phyloP scores from a whole-genome alignment of 805 yeast genomes.

The Nakazawaea holstii region DNA sequence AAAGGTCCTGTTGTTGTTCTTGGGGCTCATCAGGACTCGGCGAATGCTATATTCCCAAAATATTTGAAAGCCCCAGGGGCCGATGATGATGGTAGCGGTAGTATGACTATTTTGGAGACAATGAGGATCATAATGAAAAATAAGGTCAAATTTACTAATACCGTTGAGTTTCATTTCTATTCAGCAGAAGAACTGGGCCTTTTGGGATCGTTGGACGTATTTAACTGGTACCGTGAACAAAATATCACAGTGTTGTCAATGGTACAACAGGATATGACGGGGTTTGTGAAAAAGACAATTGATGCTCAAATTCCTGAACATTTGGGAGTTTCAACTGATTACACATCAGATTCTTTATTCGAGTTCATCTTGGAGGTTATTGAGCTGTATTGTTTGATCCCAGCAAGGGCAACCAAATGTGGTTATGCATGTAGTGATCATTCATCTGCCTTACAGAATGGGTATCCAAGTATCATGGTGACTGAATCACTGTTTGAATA shows the following conservation, averaged over 20 bases:
- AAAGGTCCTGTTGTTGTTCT: constrained; percentile 52
- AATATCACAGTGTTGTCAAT: constrained; percentile 62
- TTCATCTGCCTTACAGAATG: constrained; percentile 75
- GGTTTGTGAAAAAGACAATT: constrained; percentile 51
- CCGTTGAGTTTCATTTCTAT: constrained; percentile 90
- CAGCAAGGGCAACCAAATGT: constrained; percentile 70
- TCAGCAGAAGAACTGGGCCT: constrained; percentile 94
- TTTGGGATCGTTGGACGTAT: constrained; percentile 79
- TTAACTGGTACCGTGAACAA: constrained; percentile 43
- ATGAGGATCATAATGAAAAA: constrained; percentile 49
- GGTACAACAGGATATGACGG: constrained; percentile 96
- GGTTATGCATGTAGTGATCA: constrained; percentile 96
- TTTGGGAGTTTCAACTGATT: constrained; percentile 79
- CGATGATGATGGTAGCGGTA: constrained; percentile 91
- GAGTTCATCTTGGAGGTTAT: constrained; percentile 59
- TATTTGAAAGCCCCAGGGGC: constrained; percentile 84
- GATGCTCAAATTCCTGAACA: constrained; percentile 51
- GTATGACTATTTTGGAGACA: constrained; percentile 72
- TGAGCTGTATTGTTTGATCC: constrained; percentile 57
- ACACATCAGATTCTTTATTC: constrained; percentile 49
- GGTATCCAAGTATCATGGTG: constrained; percentile 80
- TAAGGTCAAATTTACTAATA: constrained; percentile 34
- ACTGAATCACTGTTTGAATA: constrained; percentile 68
- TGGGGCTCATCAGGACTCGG: constrained; percentile 88
- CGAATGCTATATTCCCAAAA: constrained; percentile 67